Evolutionary conservation across 2,329 filamentous ascomycete genomes (phyloP).

Genomic region (Colletotrichum neosansevieriae): DNA sequence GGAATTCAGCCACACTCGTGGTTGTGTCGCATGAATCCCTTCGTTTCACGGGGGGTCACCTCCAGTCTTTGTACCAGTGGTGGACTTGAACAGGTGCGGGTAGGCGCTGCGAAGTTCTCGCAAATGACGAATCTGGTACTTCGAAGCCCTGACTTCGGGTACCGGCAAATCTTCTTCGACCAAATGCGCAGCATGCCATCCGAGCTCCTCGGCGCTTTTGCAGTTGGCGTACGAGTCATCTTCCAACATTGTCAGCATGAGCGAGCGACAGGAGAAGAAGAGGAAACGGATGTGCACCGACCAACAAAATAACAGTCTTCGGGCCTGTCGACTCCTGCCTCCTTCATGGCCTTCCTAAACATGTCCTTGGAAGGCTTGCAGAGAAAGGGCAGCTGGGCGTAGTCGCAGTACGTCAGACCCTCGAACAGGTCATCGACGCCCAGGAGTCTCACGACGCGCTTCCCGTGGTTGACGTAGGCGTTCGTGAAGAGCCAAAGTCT

Average conservation of each 20-base stretch:
- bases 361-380: conserved; percentile 90
- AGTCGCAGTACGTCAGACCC: conserved; percentile 95
- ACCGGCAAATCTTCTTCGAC: conserved; percentile 79
- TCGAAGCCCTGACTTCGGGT: conserved; percentile 74
- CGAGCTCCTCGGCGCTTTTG: conserved; percentile 78
- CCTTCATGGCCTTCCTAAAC: conserved; percentile 88
- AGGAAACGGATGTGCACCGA: conserved; percentile 52
- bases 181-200: conserved; percentile 89
- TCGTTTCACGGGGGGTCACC: not conserved
- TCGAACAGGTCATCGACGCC: conserved; percentile 91
- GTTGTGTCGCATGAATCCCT: too few relatives aligned
- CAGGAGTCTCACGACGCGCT: conserved; percentile 84
- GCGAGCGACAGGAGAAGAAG: conserved; percentile 23
- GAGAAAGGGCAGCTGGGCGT: conserved; percentile 76
- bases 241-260: conserved; percentile 48
- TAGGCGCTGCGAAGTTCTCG: conserved; percentile 81
- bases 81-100: conserved; percentile 84
- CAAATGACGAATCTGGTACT: conserved; percentile 80
- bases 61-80: not conserved
- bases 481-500: conserved; percentile 98
- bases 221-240: conserved; percentile 93
- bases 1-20: too few relatives aligned
- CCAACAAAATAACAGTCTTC: conserved; percentile 93
- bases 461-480: conserved; percentile 90
- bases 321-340: conserved; percentile 76